Base-by-base conservation (phyloP, 2,329 filamentous ascomycete genomes). In the Aspergillus sp. region DNA sequence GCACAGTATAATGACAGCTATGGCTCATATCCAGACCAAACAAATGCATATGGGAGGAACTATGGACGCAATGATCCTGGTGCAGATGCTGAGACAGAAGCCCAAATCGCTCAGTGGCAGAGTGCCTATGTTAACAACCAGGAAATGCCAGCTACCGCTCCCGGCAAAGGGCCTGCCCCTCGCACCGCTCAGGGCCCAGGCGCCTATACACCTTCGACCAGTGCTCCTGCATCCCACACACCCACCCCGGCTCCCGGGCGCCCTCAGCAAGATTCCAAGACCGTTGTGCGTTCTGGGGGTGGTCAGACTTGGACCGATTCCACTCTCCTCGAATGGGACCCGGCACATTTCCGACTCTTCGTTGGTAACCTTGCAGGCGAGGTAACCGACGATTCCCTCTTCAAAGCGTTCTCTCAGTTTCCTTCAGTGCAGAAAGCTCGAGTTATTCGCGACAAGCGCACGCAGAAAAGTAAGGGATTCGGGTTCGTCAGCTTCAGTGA, bases 301-400 rank as follows among this genome's bases (percentile, higher is more conserved):
- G 93, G 93, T 47, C 88, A 95, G 73, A 86, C 83, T 49, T 98
- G 93, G 93, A 85, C 86, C 20, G 93, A 98, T 65, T 79, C 87
- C 48, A 81, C 86, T 0, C 80, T 98, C 3, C 80, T 97, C 2
- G 93, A 97, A 66, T 98, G 93, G 93, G 90, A 97, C 63, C 91
- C 91, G 1, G 81, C 86, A 23, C 93, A 98, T 66, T 87, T 95
- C 62, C 88, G 93, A 32, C 82, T 98, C 39, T 97, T 97, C 68
- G 90, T 97, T 13, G 93, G 93, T 55, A 98, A 98, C 67, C 80
- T 98, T 45, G 93, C 93, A 37, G 93, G 93, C 57, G 93, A 98
- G 74, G 93, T 95, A 25, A 98, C 93, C 1, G 93, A 98, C 68
- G 93, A 98, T 48, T 93, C 88, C 1, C 78, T 98, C 9, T 78